Base-by-base conservation (phyloP, 2,329 filamentous ascomycete genomes). In the Beauveria sp. region DNA sequence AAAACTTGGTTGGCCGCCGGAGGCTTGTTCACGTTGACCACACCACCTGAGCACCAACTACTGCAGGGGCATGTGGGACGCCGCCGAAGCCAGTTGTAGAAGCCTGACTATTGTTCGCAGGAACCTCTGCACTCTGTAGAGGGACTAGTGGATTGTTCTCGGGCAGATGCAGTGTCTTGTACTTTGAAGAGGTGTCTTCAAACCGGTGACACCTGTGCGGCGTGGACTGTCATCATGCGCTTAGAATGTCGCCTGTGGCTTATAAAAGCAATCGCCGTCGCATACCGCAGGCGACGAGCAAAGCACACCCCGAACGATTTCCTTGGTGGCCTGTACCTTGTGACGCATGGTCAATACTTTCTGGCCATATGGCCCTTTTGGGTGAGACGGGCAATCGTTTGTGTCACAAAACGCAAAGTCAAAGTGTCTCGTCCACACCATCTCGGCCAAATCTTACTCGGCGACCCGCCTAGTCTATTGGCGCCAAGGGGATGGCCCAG, bases 381-480 rank as follows among this genome's bases (percentile, higher is more conserved):
- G 30, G 30, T 34, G 30, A 34, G 30, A 34, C 30, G 30, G 10
- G 30, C 10, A 3, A 45, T 40, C 24, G 18, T n/a, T 30, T 6
- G 24, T 57, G 42, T 57, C 54, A 57, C 43, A 28, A 20, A 30
- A 34, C 30, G 30, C 30, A 34, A 30, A 30, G 30, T 34, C 4
- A 0, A 34, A 34, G 30, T 34, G 10, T 34, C 52, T 28, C 24
- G 55, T 38, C 20, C 45, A 49, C 55, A 49, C 45, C 55, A 42
- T 22, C 45, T 50, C 55, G 55, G 55, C 28, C 20, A 58, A 58
- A 58, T 58, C 30, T 58, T 49, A 58, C 43, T 58, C 55, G 45
- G 22, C 45, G 45, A 30, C 45, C 45, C 45, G 45, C 45, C 20
- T 3, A 28, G 30, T 8, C 28, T 50, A 38, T 38, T 57, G 30